Conservation (phyloP, 208 protist species). For the Trypanosoma avium region DNA sequence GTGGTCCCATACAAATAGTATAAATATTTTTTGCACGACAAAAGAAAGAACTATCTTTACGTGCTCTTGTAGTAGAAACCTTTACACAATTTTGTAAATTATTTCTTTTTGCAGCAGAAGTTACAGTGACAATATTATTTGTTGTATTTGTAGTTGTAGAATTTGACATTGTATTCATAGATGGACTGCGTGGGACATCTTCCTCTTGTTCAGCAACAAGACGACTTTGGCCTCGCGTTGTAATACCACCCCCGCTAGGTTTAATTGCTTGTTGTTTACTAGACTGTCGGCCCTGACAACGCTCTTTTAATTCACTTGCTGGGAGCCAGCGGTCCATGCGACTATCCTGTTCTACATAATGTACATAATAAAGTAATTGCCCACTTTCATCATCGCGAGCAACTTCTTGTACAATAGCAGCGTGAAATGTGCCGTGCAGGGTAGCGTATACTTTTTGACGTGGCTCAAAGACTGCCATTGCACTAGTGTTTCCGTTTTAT, state of each 20-base stretch:
- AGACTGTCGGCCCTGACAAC: slow-evolving; percentile 53
- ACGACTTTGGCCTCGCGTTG: slow-evolving; percentile 67
- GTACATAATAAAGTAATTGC: slow-evolving; percentile 81
- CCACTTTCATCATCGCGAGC: slow-evolving; percentile 46
- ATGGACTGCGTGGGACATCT: neutral
- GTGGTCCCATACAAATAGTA: slow-evolving; percentile 94
- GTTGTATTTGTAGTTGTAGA: too few relatives aligned
- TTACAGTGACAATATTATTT: too few relatives aligned
- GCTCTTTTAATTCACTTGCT: slow-evolving; percentile 67
- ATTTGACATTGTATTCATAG: too few relatives aligned
- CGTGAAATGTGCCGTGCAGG: slow-evolving; percentile 73
- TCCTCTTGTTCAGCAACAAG: slow-evolving; percentile 31
- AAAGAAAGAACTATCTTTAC: slow-evolving; percentile 88
- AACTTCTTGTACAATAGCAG: slow-evolving; percentile 76
- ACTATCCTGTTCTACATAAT: slow-evolving; percentile 87
- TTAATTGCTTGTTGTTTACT: slow-evolving; percentile 33
- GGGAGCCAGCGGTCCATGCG: slow-evolving; percentile 87
- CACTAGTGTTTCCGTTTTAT: too few relatives aligned
- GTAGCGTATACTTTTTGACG: slow-evolving; percentile 85
- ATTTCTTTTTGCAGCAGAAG: slow-evolving; percentile 49
- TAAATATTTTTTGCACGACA: slow-evolving; percentile 96
- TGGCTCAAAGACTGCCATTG: slow-evolving; percentile 54
- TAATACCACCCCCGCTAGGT: slow-evolving; percentile 41
- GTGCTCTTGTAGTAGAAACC: slow-evolving; percentile 63
- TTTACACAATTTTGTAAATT: slow-evolving; percentile 53